These are phyloP conservation scores for Tricholoma flavovirens DNA, from an alignment of 768 basidiomycete genomes.

Conservation along the genomic window DNA sequence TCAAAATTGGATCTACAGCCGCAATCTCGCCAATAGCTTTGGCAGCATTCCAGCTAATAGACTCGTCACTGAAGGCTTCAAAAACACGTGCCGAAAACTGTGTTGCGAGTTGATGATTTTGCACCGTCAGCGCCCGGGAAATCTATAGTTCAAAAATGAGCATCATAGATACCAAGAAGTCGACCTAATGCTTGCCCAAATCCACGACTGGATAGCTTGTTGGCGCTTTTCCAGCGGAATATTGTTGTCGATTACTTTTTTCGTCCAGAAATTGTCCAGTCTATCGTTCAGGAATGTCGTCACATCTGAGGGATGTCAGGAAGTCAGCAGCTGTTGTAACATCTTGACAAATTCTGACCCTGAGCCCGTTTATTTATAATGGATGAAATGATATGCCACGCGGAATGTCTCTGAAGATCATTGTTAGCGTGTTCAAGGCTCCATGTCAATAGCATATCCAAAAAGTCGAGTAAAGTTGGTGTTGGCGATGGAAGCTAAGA, in stretches of 20 bases:
- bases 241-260: constrained; percentile 34
- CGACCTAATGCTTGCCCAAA: constrained; percentile 47
- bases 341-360: constrained; percentile 37
- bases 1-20: constrained; percentile 55
- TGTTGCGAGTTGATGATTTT: constrained; percentile 56
- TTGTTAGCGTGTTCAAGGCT: constrained; percentile 42
- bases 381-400: constrained; percentile 53
- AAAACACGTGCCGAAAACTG: constrained; percentile 61
- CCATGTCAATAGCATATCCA: constrained; percentile 57
- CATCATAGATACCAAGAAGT: background rate
- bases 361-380: constrained; percentile 75
- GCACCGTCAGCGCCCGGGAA: constrained; percentile 72
- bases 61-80: constrained; percentile 59
- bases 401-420: constrained; percentile 48
- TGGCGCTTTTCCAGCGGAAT: constrained; percentile 34
- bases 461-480: constrained; percentile 42
- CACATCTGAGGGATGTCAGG: constrained; percentile 32
- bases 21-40: constrained; percentile 66
- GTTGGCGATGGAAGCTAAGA: constrained; percentile 48
- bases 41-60: constrained; percentile 69
- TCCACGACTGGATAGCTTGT: constrained; percentile 54
- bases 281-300: constrained; percentile 37
- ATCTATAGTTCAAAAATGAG: constrained; percentile 41
- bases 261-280: constrained; percentile 43
- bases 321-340: background rate